These are phyloP conservation scores for Helicocarpus griseus DNA, from an alignment of 2,329 filamentous ascomycete species.

Conservation along the genomic window DNA sequence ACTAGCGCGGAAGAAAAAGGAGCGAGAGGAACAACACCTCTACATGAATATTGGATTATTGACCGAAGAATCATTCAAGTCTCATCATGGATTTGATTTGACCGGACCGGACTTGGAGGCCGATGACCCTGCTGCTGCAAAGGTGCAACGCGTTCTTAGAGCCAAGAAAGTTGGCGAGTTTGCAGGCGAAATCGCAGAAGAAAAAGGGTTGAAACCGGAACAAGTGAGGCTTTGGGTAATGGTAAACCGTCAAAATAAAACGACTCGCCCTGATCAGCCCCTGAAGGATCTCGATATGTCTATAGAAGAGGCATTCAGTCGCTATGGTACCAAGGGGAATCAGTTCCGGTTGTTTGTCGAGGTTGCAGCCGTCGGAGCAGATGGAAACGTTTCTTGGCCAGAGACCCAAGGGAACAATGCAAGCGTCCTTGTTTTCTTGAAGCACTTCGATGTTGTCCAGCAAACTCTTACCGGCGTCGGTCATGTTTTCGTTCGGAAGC, in stretches of 20 bases:
- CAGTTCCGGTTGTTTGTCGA: constrained; percentile 81
- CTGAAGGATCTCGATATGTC: constrained; percentile 69
- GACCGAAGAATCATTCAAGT: constrained; percentile 68
- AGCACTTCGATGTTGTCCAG: constrained; percentile 4
- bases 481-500: constrained; percentile 37
- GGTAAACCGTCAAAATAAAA: constrained; percentile 98
- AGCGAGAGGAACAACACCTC: constrained; percentile 87
- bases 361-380: constrained; percentile 56
- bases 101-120: constrained; percentile 54
- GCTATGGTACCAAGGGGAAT: constrained; percentile 57
- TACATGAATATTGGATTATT: constrained; percentile 80
- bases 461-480: constrained; percentile 3
- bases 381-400: constrained; percentile 63
- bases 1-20: constrained; percentile 68
- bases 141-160: constrained; percentile 61
- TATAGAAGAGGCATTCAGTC: constrained; percentile 62
- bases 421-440: constrained; percentile 40
- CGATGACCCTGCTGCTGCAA: constrained; percentile 61
- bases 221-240: constrained; percentile 84
- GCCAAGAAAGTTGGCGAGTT: constrained; percentile 70
- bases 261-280: constrained; percentile 78
- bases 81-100: constrained; percentile 77
- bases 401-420: constrained; percentile 34
- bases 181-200: constrained; percentile 57
- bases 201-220: constrained; percentile 58